phyloP scores from a whole-genome alignment of 1,139 yeast species.

The Hemisphaericaspora lyxosophila region DNA sequence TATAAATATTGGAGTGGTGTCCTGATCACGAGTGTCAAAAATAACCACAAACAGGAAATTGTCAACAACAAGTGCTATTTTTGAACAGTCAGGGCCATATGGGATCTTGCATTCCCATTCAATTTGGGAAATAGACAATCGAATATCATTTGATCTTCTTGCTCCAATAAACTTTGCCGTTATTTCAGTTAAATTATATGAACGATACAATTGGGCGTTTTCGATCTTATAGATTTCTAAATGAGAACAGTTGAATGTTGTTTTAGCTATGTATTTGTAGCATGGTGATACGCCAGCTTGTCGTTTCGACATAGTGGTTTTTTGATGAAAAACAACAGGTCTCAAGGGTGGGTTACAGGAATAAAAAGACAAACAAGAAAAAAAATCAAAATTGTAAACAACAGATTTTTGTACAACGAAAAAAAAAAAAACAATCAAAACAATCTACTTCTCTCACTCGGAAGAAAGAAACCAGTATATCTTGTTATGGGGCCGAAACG shows the following conservation, averaged over 20 bases:
- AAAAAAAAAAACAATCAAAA: no score
- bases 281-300: background rate
- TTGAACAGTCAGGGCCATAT: slow-evolving; percentile 13
- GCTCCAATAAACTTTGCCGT: background rate
- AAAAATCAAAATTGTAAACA: no score
- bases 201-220: background rate
- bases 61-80: slow-evolving; percentile 28
- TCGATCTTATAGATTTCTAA: background rate
- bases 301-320: background rate
- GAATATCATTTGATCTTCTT: background rate
- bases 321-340: background rate
- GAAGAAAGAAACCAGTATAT: no score
- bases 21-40: slow-evolving; percentile 21
- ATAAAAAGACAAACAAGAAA: no score
- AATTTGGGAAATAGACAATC: background rate
- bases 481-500: no score
- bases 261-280: background rate
- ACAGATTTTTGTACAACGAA: no score
- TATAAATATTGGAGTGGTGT: slow-evolving; percentile 30
- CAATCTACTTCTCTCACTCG: no score
- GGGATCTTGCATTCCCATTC: slow-evolving; percentile 3
- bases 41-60: slow-evolving; percentile 23
- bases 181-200: background rate
- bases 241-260: background rate
- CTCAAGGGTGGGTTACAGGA: no score